Percentiles rank a stretch among this genome's conserved stretches.
Conservation (phyloP, 2,329 filamentous ascomycete genomes). For the Allantophomopsis cytisporea region DNA sequence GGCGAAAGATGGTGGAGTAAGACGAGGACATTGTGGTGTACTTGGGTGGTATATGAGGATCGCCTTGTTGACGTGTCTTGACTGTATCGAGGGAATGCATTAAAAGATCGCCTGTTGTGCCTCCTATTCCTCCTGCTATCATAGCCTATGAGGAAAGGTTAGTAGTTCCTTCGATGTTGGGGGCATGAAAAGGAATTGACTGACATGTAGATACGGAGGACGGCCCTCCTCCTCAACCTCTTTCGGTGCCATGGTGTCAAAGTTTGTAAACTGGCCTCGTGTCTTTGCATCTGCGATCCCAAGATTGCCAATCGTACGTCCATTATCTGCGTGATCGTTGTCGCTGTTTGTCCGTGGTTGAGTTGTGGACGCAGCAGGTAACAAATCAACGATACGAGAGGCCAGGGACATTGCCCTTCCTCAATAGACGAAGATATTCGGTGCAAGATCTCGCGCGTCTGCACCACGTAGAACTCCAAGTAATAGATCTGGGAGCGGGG, state of each 20-base stretch:
- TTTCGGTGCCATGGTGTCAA: slow-evolving; percentile 17
- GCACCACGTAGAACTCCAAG: too few relatives aligned
- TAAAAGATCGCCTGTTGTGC: slow-evolving; percentile 86
- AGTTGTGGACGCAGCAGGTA: slow-evolving; percentile 24
- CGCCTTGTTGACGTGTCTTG: slow-evolving; percentile 94
- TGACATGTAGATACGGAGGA: slow-evolving; percentile 50
- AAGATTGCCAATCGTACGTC: slow-evolving; percentile 16
- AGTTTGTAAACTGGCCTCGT: slow-evolving; percentile 9
- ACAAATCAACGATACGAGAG: slow-evolving; percentile 36
- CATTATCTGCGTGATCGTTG: slow-evolving; percentile 20
- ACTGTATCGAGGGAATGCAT: slow-evolving; percentile 99
- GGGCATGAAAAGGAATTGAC: slow-evolving; percentile 15
- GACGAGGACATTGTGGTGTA: slow-evolving; percentile 84
- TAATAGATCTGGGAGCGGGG: too few relatives aligned
- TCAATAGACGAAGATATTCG: slow-evolving; percentile 4
- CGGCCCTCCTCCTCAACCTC: slow-evolving; percentile 31
- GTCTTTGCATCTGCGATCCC: slow-evolving; percentile 17
- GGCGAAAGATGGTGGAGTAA: slow-evolving; percentile 83
- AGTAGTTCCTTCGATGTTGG: slow-evolving; percentile 2
- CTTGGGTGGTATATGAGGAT: slow-evolving; percentile 82
- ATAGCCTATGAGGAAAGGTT: slow-evolving; percentile 51
- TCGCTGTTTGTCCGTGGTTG: slow-evolving; percentile 11
- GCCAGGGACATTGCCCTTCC: slow-evolving; percentile 40
- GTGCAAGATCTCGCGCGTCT: too few relatives aligned
- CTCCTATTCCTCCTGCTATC: slow-evolving; percentile 87